Base-by-base conservation (phyloP, 768 basidiomycete species). In the Lenzites betulinus region DNA sequence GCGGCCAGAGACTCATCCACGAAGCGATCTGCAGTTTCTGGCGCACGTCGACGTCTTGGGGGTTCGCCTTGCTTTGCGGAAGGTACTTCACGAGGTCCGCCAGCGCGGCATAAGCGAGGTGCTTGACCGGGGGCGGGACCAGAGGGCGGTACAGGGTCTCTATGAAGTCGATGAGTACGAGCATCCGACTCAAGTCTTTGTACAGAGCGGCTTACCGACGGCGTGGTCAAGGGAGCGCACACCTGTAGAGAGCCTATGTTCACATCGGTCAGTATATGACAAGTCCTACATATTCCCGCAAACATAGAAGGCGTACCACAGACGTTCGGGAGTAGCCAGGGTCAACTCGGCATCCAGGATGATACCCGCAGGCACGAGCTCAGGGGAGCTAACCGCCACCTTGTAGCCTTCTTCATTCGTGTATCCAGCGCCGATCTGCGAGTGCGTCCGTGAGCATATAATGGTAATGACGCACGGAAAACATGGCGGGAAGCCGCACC, bases 1-100 rank as follows among this genome's bases (percentile, higher is more conserved):
- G 72, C 0, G 89, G 89, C 88, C 87, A 91, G 12, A 89, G 64
- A 63, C 87, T 89, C 87, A 90, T 89, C 91, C 89, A 92, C 1
- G 88, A 82, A 2, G 89, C 90, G 42, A 92, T 56, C 69, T 90
- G 83, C 15, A 91, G 77, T 69, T 81, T 86, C 66, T 90, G 88
- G 16, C 91, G 83, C 53, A 77, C 71, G n/a, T 78, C 80, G 36
- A 92, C 61, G 59, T 83, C 77, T 26, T 72, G 66, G 0, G 88
- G 85, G 60, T 88, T 73, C 15, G 78, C 82, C 69, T 86, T 89
- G 25, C 84, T 85, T 54, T 74, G 70, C 0, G 89, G 87, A 12
- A 93, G 81, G 70, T 87, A 89, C 60, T 79, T 84, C 78, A 92
- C 92, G 25, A 92, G 78, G 65, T 91, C 89, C 4, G 80, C 79